Evolutionary conservation across 2,329 filamentous ascomycete genomes (phyloP), one percentile per base, ranked within the genome.

Genomic region (Shiraia bambusicola): DNA sequence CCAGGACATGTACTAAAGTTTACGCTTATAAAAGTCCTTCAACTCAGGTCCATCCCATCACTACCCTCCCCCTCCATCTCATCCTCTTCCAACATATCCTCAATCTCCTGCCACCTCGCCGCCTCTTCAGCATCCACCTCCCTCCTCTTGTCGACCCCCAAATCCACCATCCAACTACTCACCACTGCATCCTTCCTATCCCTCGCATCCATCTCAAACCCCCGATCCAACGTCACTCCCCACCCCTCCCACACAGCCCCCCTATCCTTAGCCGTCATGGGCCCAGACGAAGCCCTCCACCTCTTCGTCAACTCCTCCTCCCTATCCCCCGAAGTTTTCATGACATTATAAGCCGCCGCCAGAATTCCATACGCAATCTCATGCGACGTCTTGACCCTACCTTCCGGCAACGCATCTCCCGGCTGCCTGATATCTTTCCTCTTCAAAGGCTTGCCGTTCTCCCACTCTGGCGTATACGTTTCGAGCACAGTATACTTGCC

Each of bases 171-270:
- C 14, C 13, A 28, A 6, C 26, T 32, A 11, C 15, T 34, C 7
- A 41, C 15, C 10, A 35, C 1, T 39, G 47, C 50, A 16, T 54
- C 54, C 15, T 29, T 40, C 35, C 63, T 53, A 40, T 65, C 60
- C 27, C 29, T 34, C 6, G 14, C 36, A 15, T 13, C 40, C 57
- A 65, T 50, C 25, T 41, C 41, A 33, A 67, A 42, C 10, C 16
- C 43, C 5, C 16, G 26, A 37, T 59, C 54, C 4, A 65, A 12
- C 25, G 25, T 37, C 5, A 54, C 43, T 2, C 52, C 63, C 58
- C 58, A 66, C 0, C 64, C 64, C 45, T 67, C 64, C 64, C 64
- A 67, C 24, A 67, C 54, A 17, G 50, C 47, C 3, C 62, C 64
- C 7, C 62, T 46, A 22, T 50, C 42, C 26, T 8, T 34, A 29